Conservation (phyloP, 345 rosid species). For the Salix caprea region DNA sequence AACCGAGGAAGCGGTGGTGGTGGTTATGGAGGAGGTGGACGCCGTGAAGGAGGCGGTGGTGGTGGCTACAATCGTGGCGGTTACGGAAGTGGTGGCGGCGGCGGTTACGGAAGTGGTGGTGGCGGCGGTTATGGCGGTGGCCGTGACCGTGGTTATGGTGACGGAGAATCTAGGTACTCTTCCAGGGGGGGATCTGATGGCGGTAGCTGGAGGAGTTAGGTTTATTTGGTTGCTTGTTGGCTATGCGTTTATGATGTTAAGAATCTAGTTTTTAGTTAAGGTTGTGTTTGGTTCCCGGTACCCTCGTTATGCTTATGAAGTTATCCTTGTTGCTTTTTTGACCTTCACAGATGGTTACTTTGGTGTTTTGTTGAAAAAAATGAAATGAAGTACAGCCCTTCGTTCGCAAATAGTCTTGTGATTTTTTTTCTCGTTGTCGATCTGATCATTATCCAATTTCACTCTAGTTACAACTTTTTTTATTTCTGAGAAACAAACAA, state of each 20-base stretch:
- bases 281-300: neutral
- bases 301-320: neutral
- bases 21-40: constrained; percentile 39
- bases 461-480: no score
- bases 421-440: no score
- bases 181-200: constrained; percentile 53
- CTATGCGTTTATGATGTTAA: neutral
- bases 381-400: neutral
- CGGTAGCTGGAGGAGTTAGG: constrained; percentile 59
- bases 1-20: constrained; percentile 35
- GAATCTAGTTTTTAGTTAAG: neutral
- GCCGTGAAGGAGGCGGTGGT: constrained; percentile 34
- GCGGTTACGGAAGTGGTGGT: constrained; percentile 39
- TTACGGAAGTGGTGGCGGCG: constrained; percentile 36
- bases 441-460: no score
- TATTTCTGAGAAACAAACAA: no score
- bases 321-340: neutral
- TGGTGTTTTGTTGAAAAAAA: neutral
- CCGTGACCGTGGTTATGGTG: constrained; percentile 43
- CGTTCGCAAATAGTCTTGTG: neutral
- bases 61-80: constrained; percentile 34
- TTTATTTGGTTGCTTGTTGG: no score
- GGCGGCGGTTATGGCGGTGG: constrained; percentile 24
- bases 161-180: constrained; percentile 50
- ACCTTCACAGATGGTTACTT: neutral